Conservation (phyloP, 148 eudicot species). For the Rhododendron kiyosumense region DNA sequence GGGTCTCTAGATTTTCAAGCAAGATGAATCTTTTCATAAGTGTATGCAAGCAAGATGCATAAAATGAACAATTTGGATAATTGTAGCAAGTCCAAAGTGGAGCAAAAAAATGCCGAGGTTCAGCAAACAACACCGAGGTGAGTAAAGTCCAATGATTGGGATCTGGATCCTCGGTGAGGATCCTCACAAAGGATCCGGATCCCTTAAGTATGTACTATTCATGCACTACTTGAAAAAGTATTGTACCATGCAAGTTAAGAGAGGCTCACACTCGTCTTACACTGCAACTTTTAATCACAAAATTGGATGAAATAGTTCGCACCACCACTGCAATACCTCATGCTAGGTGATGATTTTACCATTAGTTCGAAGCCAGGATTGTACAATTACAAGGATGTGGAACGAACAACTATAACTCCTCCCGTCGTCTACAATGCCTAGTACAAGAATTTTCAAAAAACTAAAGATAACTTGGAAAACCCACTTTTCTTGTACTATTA, state of each 20-base stretch:
- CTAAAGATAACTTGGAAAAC: neutral
- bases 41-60: too few species aligned
- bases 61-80: too few species aligned
- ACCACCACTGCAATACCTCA: neutral
- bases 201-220: neutral
- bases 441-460: neutral
- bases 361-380: neutral
- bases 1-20: too few species aligned
- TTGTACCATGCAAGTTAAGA: neutral
- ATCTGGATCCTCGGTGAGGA: too few species aligned
- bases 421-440: neutral
- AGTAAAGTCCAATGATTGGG: too few species aligned
- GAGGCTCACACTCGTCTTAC: neutral
- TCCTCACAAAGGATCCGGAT: too few species aligned
- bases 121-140: too few species aligned
- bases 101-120: too few species aligned
- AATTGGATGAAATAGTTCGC: neutral
- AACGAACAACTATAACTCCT: neutral
- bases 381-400: neutral
- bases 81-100: too few species aligned
- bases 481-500: conserved; percentile 12
- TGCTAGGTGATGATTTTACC: neutral
- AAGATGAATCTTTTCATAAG: too few species aligned
- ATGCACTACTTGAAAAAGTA: too few species aligned
- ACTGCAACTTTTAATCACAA: neutral